Percentiles rank a stretch among this genome's conserved stretches.
Evolutionary conservation across 441 rosid genomes (phyloP).

Genomic region (Monsonia emarginata): DNA sequence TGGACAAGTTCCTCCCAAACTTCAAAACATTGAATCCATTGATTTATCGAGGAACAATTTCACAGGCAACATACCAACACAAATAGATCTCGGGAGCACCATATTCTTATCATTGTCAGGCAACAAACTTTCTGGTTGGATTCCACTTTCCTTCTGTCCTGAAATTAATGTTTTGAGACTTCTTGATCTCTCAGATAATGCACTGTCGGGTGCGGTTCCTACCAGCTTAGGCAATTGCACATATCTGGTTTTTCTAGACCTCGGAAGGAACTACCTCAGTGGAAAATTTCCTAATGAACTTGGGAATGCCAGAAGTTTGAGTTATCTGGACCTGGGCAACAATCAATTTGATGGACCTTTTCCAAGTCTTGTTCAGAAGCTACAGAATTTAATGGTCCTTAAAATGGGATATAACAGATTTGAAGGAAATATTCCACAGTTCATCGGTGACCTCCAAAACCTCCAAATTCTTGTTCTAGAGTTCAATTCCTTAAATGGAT

Average conservation of each 20-base stretch:
- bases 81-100: background rate
- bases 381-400: conserved; percentile 7
- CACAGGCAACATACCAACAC: background rate
- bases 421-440: background rate
- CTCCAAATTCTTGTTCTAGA: conserved; percentile 8
- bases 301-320: conserved; percentile 2
- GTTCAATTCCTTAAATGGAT: conserved; percentile 3
- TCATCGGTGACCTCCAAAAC: conserved; percentile 6
- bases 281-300: conserved; percentile 5
- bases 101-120: conserved; percentile 7
- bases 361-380: conserved; percentile 9
- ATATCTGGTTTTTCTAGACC: conserved; percentile 5
- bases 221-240: conserved; percentile 4
- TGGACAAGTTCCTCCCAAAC: conserved; percentile 4
- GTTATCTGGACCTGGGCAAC: conserved; percentile 2
- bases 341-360: conserved; percentile 2
- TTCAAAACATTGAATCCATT: background rate
- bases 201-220: conserved; percentile 3
- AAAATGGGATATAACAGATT: conserved; percentile 5
- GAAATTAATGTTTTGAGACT: background rate
- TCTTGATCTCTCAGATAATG: conserved; percentile 9
- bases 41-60: conserved; percentile 5
- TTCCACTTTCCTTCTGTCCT: conserved; percentile 4
- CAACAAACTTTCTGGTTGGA: conserved; percentile 6
- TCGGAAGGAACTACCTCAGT: background rate